Conservation (phyloP, 1,284 basidiomycete species). For the Inonotus obliquus region DNA sequence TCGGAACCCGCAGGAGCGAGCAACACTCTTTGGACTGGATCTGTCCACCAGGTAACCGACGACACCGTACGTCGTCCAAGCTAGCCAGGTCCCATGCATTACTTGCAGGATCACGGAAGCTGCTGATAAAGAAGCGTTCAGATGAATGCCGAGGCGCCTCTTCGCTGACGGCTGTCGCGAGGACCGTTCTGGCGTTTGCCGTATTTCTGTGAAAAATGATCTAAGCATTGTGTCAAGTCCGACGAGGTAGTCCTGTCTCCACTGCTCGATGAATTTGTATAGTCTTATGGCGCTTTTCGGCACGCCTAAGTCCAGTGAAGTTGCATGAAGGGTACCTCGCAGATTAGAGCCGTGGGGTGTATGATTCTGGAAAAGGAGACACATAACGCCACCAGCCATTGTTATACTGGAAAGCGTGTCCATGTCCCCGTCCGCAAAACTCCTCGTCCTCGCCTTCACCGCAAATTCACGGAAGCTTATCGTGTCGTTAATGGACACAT, state of each 20-base stretch:
- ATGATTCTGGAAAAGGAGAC: constrained; percentile 12
- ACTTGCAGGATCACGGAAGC: constrained; percentile 64
- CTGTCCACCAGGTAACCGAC: constrained; percentile 42
- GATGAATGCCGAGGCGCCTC: constrained; percentile 33
- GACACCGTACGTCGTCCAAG: constrained; percentile 57
- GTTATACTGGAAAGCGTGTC: constrained; percentile 57
- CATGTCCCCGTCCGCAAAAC: constrained; percentile 37
- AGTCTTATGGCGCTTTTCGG: constrained; percentile 76
- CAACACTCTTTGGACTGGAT: constrained; percentile 32
- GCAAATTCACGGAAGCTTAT: constrained; percentile 45
- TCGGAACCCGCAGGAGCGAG: constrained; percentile 56
- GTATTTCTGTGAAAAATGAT: constrained; percentile 59
- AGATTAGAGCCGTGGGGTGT: constrained; percentile 19
- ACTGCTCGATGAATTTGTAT: constrained; percentile 73
- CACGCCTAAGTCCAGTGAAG: constrained; percentile 49
- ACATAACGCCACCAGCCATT: constrained; percentile 34
- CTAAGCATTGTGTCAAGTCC: constrained; percentile 62
- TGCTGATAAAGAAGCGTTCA: constrained; percentile 47
- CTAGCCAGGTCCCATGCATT: constrained; percentile 81
- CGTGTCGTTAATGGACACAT: constrained; percentile 44
- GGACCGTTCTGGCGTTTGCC: constrained; percentile 31
- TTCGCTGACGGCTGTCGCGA: constrained; percentile 25
- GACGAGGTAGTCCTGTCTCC: constrained; percentile 73
- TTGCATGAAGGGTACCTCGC: constrained; percentile 42
- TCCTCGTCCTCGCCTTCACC: constrained; percentile 53